These are phyloP conservation scores for Boletus holoroseus DNA, from an alignment of 1,284 basidiomycete genomes.

Conservation along the genomic window DNA sequence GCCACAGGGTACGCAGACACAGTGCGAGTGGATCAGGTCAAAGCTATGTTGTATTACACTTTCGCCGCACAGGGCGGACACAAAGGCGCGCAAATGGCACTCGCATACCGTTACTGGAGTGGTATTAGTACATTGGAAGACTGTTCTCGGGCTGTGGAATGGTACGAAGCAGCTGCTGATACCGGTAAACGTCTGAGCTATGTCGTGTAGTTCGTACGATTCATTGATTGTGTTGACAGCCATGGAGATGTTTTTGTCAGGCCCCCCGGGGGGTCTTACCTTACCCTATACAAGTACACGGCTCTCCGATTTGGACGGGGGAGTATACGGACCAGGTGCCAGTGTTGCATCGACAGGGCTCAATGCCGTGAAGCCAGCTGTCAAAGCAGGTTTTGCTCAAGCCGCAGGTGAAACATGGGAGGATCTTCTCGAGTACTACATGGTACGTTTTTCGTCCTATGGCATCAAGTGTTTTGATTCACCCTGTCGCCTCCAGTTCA, in stretches of 20 bases:
- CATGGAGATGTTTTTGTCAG: slow-evolving; percentile 69
- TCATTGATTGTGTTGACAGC: slow-evolving; percentile 38
- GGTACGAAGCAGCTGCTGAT: slow-evolving; percentile 85
- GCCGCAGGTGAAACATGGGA: slow-evolving; percentile 88
- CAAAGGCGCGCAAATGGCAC: slow-evolving; percentile 84
- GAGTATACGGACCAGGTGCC: slow-evolving; percentile 89
- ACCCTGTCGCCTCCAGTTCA: slow-evolving; percentile 55
- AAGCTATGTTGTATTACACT: slow-evolving; percentile 88
- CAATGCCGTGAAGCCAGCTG: slow-evolving; percentile 66
- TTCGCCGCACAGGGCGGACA: slow-evolving; percentile 87
- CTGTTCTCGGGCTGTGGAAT: slow-evolving; percentile 75
- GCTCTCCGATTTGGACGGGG: slow-evolving; percentile 87
- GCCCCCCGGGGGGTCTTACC: slow-evolving; percentile 87
- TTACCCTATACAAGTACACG: slow-evolving; percentile 79
- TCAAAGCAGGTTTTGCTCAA: slow-evolving; percentile 76
- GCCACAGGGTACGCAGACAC: slow-evolving; percentile 76
- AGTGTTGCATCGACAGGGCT: slow-evolving; percentile 82
- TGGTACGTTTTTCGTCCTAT: slow-evolving; percentile 43
- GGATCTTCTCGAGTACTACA: slow-evolving; percentile 87
- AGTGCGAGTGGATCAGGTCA: slow-evolving; percentile 62
- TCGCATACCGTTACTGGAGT: slow-evolving; percentile 93
- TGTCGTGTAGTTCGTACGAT: not conserved
- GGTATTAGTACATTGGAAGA: slow-evolving; percentile 89
- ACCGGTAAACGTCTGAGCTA: slow-evolving; percentile 54
- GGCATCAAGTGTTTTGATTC: not conserved